Conservation (phyloP, 139 green algal species). For the Picochlorum sp. region DNA sequence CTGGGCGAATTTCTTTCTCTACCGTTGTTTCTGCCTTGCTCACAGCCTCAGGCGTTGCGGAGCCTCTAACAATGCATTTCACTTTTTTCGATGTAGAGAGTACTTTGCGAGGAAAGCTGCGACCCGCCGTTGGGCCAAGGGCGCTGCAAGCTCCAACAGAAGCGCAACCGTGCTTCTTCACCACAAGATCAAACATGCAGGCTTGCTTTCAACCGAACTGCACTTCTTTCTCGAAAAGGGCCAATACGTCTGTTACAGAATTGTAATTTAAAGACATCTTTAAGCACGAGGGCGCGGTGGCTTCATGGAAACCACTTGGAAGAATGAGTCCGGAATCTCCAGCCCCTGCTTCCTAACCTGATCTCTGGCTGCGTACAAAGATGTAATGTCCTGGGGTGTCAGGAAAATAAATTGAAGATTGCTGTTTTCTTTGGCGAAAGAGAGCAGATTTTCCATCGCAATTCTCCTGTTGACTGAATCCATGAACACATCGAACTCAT, state of each 20-base stretch:
- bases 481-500: constrained; percentile 89
- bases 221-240: not conserved
- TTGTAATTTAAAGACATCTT: no score
- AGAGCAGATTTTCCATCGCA: constrained; percentile 62
- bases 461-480: constrained; percentile 42
- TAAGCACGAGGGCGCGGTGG: not conserved
- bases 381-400: constrained; percentile 55
- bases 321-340: constrained; percentile 18
- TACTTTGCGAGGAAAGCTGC: not conserved
- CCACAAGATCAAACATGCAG: no score
- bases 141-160: not conserved
- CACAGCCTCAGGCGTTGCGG: not conserved
- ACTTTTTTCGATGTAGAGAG: not conserved
- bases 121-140: not conserved
- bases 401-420: constrained; percentile 73
- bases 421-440: constrained; percentile 49
- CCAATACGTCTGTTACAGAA: no score
- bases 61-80: not conserved
- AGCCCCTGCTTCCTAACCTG: not conserved
- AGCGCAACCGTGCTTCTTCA: not conserved
- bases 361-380: constrained; percentile 33
- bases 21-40: not conserved
- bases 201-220: not conserved
- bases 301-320: constrained; percentile 21
- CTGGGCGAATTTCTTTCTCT: constrained; percentile 23